Evolutionary conservation across 2,329 filamentous ascomycete species (phyloP).

Genomic region (Elsinoe fawcettii): DNA sequence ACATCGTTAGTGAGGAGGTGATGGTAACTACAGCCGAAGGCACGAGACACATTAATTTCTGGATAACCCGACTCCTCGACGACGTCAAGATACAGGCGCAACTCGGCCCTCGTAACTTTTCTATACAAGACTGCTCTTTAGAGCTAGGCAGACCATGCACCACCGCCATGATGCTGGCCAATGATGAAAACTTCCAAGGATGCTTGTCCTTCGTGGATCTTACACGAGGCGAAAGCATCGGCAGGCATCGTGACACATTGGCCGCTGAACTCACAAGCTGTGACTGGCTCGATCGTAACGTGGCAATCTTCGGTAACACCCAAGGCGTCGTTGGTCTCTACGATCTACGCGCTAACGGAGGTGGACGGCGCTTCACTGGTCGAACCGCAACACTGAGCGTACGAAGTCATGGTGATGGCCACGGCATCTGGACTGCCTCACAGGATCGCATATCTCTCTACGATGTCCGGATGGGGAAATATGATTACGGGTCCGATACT

Average conservation of each 20-base stretch:
- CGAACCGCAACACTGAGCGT: slow-evolving; percentile 10
- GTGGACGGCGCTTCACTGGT: slow-evolving; percentile 13
- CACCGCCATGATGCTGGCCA: neutral
- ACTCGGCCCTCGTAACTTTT: neutral
- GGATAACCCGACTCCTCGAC: slow-evolving; percentile 6
- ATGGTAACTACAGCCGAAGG: slow-evolving; percentile 13
- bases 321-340: slow-evolving; percentile 3
- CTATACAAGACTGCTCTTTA: neutral
- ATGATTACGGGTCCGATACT: neutral
- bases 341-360: slow-evolving; percentile 11
- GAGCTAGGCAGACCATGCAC: neutral
- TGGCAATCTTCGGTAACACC: slow-evolving; percentile 15
- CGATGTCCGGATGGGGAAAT: slow-evolving; percentile 16
- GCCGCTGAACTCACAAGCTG: slow-evolving; percentile 1
- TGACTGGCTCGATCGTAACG: slow-evolving; percentile 17
- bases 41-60: slow-evolving; percentile 15
- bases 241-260: neutral
- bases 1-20: neutral
- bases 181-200: neutral
- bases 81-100: neutral
- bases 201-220: neutral
- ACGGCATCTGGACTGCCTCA: slow-evolving; percentile 14
- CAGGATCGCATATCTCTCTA: slow-evolving; percentile 12
- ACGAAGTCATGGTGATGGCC: slow-evolving; percentile 15
- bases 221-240: neutral